Base-by-base conservation (phyloP, 495 filamentous ascomycete genomes). In the Penicillium longicatenatum region DNA sequence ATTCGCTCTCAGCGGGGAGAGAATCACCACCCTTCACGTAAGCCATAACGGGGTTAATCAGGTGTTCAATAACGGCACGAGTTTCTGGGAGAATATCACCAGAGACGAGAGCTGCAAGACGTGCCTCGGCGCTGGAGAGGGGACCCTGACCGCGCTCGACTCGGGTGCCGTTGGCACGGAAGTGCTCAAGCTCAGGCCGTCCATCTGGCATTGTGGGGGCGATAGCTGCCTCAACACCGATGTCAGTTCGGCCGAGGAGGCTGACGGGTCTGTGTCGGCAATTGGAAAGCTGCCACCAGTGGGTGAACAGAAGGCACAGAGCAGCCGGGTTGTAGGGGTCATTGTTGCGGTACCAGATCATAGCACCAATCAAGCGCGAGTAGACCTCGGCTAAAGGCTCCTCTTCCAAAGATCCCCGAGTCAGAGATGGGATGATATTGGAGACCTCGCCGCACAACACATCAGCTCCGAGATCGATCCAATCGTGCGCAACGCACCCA, bases 291-390 rank as follows among this genome's bases (percentile, higher is more conserved):
- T 58, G 55, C 55, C 55, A 58, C 55, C 55, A 58, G 55, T 58
- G 55, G 22, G 55, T 58, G 37, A 33, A 45, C 1, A 58, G 47
- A 37, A 58, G 55, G 37, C 55, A 58, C 11, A 58, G 55, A 24
- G 55, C 48, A 4, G 55, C 55, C 16, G 55, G 55, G 41, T 58
- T 58, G 48, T 58, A 58, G 0, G 55, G 48, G 24, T 58, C 55
- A 14, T 58, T 58, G 24, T 58, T 58, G 9, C 55, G 55, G 48
- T 58, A 58, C 55, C 55, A 58, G 48, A 58, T 58, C 55, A 58
- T 58, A 39, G 55, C 35, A 39, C 55, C 55, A 22, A 58, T 52
- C 37, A 58, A 46, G 17, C 55, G 55, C 1, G 55, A 24, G 17
- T 58, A 58, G 21, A 58, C 47, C 48, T 58, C 55, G 6, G 55